Conservation (phyloP, 1,139 yeast genomes). For the Lodderomyces beijingensis region DNA sequence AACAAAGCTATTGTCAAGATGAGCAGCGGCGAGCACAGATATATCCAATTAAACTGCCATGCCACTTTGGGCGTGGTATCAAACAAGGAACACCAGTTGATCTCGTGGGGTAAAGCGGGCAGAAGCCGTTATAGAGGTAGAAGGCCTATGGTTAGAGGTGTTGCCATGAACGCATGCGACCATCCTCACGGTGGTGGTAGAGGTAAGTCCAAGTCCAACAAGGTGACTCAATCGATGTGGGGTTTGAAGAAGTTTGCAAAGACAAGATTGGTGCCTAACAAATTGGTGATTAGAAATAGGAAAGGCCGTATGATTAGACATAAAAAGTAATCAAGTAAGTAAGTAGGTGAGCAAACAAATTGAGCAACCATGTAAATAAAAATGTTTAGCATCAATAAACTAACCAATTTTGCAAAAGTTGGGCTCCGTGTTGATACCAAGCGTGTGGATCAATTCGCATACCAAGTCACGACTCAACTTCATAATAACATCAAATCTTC, state of each 20-base stretch:
- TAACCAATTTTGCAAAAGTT: background rate
- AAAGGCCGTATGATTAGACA: slow-evolving; percentile 11
- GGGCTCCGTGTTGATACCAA: background rate
- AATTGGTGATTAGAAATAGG: slow-evolving; percentile 10
- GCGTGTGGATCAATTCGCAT: slow-evolving; percentile 14
- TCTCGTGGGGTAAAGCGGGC: slow-evolving; percentile 95
- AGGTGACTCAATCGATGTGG: slow-evolving; percentile 94
- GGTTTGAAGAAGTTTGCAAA: slow-evolving; percentile 93
- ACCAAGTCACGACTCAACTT: slow-evolving; percentile 11
- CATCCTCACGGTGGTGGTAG: slow-evolving; percentile 99
- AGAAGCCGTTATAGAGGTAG: slow-evolving; percentile 88
- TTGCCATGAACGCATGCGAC: slow-evolving; percentile 95
- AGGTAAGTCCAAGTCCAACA: slow-evolving; percentile 97
- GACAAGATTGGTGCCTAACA: slow-evolving; percentile 50
- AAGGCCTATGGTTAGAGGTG: slow-evolving; percentile 96
- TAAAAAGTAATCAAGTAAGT: slow-evolving; percentile 4
- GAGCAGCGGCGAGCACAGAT: slow-evolving; percentile 92
- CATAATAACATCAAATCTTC: slow-evolving; percentile 13
- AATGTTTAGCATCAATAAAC: background rate
- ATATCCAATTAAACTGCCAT: slow-evolving; percentile 77
- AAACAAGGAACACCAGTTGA: slow-evolving; percentile 90
- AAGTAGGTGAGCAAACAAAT: no score
- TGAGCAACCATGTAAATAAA: background rate
- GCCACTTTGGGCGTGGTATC: slow-evolving; percentile 95
- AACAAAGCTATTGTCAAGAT: slow-evolving; percentile 74